Base-by-base conservation (phyloP, 1,284 basidiomycete species). In the Ceratobasidium sp. region DNA sequence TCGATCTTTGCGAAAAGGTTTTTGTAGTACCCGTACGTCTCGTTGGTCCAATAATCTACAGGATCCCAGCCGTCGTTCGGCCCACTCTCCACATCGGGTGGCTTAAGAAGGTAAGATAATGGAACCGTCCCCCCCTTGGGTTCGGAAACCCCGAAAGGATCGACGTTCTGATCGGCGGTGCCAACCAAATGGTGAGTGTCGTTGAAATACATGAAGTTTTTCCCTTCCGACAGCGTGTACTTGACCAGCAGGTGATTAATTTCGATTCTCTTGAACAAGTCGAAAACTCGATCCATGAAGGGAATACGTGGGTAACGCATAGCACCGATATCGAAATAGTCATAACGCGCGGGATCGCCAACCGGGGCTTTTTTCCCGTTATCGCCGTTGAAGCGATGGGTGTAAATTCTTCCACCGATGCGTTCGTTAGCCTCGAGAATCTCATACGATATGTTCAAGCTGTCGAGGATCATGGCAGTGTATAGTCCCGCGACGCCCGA, bases 351-450 rank as follows among this genome's bases (percentile, higher is more conserved):
- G 9, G 67, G 67, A 33, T 59, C 54, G 11, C 36, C 36, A n/a
- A 57, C 63, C 24, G 63, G 47, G 14, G 51, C 60, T 27, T 45
- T 44, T 7, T 31, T 22, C n/a, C 27, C 31, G 2, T 2, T 14
- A 9, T 22, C 22, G 22, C 53, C 53, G 22, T 56, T 53, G 45
- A 85, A 83, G 14, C 77, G 66, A 57, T 84, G 75, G 1, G 84
- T 85, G 71, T 77, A 82, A 29, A 84, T 75, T 14, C 84, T 79
- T 15, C 84, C 84, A 1, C 84, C 84, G 31, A 79, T 71, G 27
- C 81, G 81, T 24, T 78, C 77, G n/a, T 77, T 78, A 6, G 79
- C 82, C 73, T 84, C 84, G 22, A 83, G 48, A 51, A 84, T 81
- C 31, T 82, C 77, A 76, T 82, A 84, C 6, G 77, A 73, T 75